These are phyloP conservation scores for Urochloa ruziziensis DNA, from an alignment of 176 grass and related monocot species.

Conservation along the genomic window DNA sequence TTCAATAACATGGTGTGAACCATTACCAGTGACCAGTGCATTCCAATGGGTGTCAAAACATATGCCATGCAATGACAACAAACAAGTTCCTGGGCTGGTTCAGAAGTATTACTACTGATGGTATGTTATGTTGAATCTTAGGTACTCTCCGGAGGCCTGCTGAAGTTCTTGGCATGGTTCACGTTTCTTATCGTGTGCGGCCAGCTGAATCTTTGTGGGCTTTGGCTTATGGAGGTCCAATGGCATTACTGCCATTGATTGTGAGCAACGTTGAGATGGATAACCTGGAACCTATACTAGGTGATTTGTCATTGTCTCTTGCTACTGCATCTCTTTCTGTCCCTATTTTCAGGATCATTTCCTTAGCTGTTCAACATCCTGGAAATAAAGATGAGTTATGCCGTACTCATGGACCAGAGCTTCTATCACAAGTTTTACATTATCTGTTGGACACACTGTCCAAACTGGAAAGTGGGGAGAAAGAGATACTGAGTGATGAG, in stretches of 20 bases:
- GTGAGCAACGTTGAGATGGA: slow-evolving; percentile 88
- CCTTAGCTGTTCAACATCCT: slow-evolving; percentile 83
- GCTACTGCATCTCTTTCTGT: slow-evolving; percentile 79
- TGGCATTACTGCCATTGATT: slow-evolving; percentile 87
- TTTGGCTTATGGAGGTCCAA: slow-evolving; percentile 83
- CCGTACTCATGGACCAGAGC: slow-evolving; percentile 71
- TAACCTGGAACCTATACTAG: slow-evolving; percentile 87
- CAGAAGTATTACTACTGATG: slow-evolving; percentile 38
- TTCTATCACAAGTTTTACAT: slow-evolving; percentile 80
- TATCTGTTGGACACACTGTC: slow-evolving; percentile 76
- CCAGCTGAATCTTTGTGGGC: slow-evolving; percentile 90
- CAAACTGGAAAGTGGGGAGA: slow-evolving; percentile 51
- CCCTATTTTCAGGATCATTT: slow-evolving; percentile 95
- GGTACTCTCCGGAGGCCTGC: slow-evolving; percentile 82
- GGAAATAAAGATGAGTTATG: slow-evolving; percentile 94
- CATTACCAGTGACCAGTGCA: slow-evolving; percentile 14
- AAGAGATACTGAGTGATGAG: slow-evolving; percentile 66
- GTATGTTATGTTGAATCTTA: slow-evolving; percentile 55
- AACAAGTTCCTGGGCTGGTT: slow-evolving; percentile 1
- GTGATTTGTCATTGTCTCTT: slow-evolving; percentile 66
- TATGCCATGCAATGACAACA: slow-evolving; percentile 12
- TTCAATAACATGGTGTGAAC: neutral
- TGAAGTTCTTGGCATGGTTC: slow-evolving; percentile 91
- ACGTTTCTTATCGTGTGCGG: slow-evolving; percentile 72
- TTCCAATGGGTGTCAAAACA: slow-evolving; percentile 8